These are phyloP conservation scores for Bombardia bombarda DNA, from an alignment of 495 filamentous ascomycete genomes.

Conservation along the genomic window DNA sequence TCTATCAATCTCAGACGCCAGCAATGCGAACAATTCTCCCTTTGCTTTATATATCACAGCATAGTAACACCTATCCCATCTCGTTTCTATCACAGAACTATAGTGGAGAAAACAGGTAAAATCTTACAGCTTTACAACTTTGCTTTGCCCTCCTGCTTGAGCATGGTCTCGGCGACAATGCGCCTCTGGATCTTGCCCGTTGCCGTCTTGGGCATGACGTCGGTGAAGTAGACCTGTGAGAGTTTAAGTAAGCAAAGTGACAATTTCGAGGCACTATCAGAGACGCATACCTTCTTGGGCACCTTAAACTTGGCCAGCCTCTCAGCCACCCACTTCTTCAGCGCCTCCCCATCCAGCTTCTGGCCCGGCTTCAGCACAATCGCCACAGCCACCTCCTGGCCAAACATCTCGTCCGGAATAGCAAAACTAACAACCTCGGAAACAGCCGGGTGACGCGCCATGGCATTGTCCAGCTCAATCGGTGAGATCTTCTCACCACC, in stretches of 20 bases:
- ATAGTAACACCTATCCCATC: too few relatives aligned
- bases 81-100: too few relatives aligned
- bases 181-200: slow-evolving; percentile 80
- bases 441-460: slow-evolving; percentile 60
- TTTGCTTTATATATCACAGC: too few relatives aligned
- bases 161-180: slow-evolving; percentile 73
- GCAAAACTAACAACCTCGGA: slow-evolving; percentile 77
- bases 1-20: too few relatives aligned
- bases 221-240: slow-evolving; percentile 62
- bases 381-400: slow-evolving; percentile 72
- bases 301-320: slow-evolving; percentile 75
- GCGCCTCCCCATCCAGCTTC: slow-evolving; percentile 43
- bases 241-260: not conserved
- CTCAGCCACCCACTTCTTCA: slow-evolving; percentile 58
- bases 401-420: slow-evolving; percentile 65
- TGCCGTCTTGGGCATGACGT: slow-evolving; percentile 81
- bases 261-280: too few relatives aligned
- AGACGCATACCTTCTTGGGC: slow-evolving; percentile 60
- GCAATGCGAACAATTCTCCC: too few relatives aligned
- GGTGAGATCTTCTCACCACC: slow-evolving; percentile 79
- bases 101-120: too few relatives aligned
- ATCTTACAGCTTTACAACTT: too few relatives aligned
- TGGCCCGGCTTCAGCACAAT: slow-evolving; percentile 61
- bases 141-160: slow-evolving; percentile 41
- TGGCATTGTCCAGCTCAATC: slow-evolving; percentile 74